Conservation (phyloP, 2,329 filamentous ascomycete genomes). For the Harringtonia lauricola region DNA sequence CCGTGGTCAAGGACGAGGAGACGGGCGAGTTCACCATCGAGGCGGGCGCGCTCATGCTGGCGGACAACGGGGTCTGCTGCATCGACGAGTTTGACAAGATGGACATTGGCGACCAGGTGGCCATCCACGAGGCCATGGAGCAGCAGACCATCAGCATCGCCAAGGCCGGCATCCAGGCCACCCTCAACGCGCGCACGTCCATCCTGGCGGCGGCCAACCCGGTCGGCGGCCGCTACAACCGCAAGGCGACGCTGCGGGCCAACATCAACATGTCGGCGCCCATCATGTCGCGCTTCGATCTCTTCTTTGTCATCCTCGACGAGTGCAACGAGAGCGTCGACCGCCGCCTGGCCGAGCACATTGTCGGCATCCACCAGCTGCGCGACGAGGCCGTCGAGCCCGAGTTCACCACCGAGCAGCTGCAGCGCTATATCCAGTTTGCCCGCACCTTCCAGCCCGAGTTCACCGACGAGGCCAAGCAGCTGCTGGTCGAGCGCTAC, state of each 20-base stretch:
- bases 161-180: constrained; percentile 96
- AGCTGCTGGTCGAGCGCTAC: constrained; percentile 80
- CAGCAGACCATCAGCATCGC: constrained; percentile 99
- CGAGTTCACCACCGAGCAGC: constrained; percentile 89
- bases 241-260: constrained; percentile 81
- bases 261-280: constrained; percentile 99
- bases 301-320: constrained; percentile 96
- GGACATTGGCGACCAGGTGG: constrained; percentile 94
- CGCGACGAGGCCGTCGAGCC: constrained; percentile 86
- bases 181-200: constrained; percentile 86
- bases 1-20: constrained; percentile 95
- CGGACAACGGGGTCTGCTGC: constrained; percentile 91
- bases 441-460: constrained; percentile 88
- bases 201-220: constrained; percentile 96
- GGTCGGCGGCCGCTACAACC: constrained; percentile 91
- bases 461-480: constrained; percentile 80
- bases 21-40: constrained; percentile 98
- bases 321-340: constrained; percentile 92
- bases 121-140: constrained; percentile 99
- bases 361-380: constrained; percentile 85
- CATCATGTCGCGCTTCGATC: constrained; percentile 98
- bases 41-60: constrained; percentile 93
- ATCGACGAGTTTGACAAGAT: constrained; percentile 99
- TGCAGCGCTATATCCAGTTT: constrained; percentile 95
- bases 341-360: constrained; percentile 84